Evolutionary conservation across 768 basidiomycete species (phyloP), one percentile per base, ranked within the genome.

Genomic region (Leccinum truebloodii): DNA sequence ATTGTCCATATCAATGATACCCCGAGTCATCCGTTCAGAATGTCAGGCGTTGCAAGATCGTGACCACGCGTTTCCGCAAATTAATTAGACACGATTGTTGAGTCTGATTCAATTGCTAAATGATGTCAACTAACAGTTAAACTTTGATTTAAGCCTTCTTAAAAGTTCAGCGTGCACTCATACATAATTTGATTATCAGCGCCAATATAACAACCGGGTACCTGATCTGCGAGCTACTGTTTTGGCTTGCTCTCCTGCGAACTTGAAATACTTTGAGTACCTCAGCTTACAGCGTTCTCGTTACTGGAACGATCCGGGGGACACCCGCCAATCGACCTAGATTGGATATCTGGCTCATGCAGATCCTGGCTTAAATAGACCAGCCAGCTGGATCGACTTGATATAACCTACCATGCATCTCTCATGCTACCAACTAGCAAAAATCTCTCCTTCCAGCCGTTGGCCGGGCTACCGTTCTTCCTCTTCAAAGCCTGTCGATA

Each of bases 401-500:
- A 59, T 52, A 48, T 50, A 20, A 20, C 18, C 26, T 13, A 49
- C 9, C 12, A 63, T 63, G 64, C 52, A 52, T 4, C 30, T 28
- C 16, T 49, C 58, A 10, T 28, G 9, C 51, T 53, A 26, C 6
- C 26, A 46, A 22, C 54, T 62, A 9, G 55, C 58, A 56, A 26
- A 20, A 22, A 32, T 58, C 20, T 2, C 58, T 12, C 48, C 52
- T 50, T 44, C 13, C 6, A 62, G 55, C n/a, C 55, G 9, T 46
- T 65, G 64, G 63, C 32, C 64, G n/a, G 59, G 67, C 6, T 56
- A 67, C 37, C 60, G 57, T 39, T 50, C 58, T 41, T 56, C 60
- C 12, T 39, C 54, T 53, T 52, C 59, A 18, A 65, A 61, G 37
- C 57, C 57, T 34, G 76, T 85, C 53, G 82, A 86, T 22, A 73